Evolutionary conservation across 2,329 filamentous ascomycete genomes (phyloP), one percentile per base, ranked within the genome.

Genomic region (Paramyrothecium sp.): DNA sequence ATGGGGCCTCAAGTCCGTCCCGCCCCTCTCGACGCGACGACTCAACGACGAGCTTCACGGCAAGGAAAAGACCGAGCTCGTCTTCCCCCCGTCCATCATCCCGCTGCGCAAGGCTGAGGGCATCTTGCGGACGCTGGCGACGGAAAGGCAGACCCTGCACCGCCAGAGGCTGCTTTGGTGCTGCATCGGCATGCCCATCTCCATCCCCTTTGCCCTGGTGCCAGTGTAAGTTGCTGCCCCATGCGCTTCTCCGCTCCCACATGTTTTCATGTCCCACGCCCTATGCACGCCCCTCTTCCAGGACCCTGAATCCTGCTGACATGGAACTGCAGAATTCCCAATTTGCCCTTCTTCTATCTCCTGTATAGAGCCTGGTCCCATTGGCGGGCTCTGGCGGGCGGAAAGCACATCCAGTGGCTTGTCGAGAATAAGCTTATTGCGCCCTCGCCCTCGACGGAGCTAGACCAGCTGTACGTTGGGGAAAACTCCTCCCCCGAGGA

Each of bases 291-390:
- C 8, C 52, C 19, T 54, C 13, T n/a, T 47, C 17, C 33, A n/a
- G 12, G 22, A 54, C 20, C 34, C 12, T 46, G 23, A 50, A 41
- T 16, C 33, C 16, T 48, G 19, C 7, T 38, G 26, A 17, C 54
- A 22, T 34, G 48, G 48, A 21, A 26, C 17, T 17, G 8, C 63
- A 96, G 91, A 60, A 83, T 97, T 61, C 93, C 94, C 38, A 97
- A 99, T 71, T 80, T 99, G 13, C 95, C 95, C 19, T 98, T 98
- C 80, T 98, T 98, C 79, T 99, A 98, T 73, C 84, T 98, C 46
- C 86, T 85, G 19, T 99, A 96, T 77, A 85, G 95, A 62, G 89
- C 92, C 23, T 98, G 90, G 89, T 96, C 91, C 20, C 92, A 97
- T 74, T 96, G 90, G 86, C 85, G 89, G 77, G 95, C 95, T 54